Evolutionary conservation across 2,329 filamentous ascomycete genomes (phyloP), one percentile per base, ranked within the genome.

Genomic region (Pseudovirgaria hyperparasitica): DNA sequence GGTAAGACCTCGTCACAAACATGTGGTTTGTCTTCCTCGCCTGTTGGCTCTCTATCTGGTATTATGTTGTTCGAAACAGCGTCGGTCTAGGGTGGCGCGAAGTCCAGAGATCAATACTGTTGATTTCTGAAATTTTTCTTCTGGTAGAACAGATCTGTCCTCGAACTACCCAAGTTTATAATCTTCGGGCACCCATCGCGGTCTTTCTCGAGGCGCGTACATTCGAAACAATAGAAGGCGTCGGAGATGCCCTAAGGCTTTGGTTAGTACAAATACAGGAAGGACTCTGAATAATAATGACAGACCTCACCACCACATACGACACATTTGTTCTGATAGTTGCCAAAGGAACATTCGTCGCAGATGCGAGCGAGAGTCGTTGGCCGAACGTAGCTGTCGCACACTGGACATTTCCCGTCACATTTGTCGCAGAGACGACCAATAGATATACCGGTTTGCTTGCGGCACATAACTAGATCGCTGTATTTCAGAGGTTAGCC

Each of bases 291-390:
- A n/a, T n/a, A n/a, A n/a, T n/a, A n/a, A n/a, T n/a, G n/a, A 28
- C 41, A 33, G 33, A 51, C 48, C 45, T 96, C 90, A 44, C 90
- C 90, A 54, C 90, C 90, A 59, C 90, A 98, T 22, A 98, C 90
- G 42, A 98, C 85, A 55, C 90, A 98, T 60, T 98, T 98, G 66
- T 98, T 98, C 63, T 96, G 90, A 66, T 94, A 98, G 69, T 98
- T 98, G 51, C 90, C 90, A 57, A 98, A 98, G 54, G 82, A 86
- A 68, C 90, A 98, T 63, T 98, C 90, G 65, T 98, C 90, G 67
- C 90, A 98, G 63, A 98, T 96, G 49, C 87, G 84, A 34, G 92
- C 90, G 31, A 96, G 77, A 6, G 90, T 96, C 16, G 90, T 98
- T 9, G 90, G 90, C 10, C 90, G 86, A 38, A 98, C 90, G 70